Evolutionary conservation across 345 rosid species (phyloP), one percentile per base, ranked within the genome.

Genomic region (Pugionium dolabratum): DNA sequence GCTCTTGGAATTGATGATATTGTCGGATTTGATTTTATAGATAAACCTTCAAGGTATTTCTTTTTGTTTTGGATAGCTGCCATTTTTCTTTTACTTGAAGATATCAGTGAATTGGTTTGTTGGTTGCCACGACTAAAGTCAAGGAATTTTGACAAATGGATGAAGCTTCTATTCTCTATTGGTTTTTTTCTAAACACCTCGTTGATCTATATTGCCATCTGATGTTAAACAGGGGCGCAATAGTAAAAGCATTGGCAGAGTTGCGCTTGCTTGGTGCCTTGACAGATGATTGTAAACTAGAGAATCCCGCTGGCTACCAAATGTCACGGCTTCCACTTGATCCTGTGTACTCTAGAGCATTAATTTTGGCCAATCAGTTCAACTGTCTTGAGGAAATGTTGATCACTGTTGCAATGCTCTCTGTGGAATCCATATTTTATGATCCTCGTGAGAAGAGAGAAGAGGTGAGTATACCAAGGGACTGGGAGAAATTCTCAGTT

Each of bases 291-390:
- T 81, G 91, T 69, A 86, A 90, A 78, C 74, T 93, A 59, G 85
- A 88, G 7, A 77, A 86, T 73, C 98, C 97, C 33, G 77, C 74
- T 34, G 98, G 97, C 57, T 79, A 73, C 72, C 98, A 86, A 79
- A 93, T 93, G 98, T 82, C 94, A 62, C 94, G 89, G 72, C 88
- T 93, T 49, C 98, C 98, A 34, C 74, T 93, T 30, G 91, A 93
- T 59, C 98, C 96, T 53, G 78, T 88, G 34, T 88, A 85, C 76
- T 86, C 98, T 55, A 93, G 82, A 83, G 90, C 97, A 71, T 87
- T 93, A 33, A 78, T 93, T 61, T 79, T 81, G 62, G 98, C 94
- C 37, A 83, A 84, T 73, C 82, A 86, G 65, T 85, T 81, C 76
- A 90, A 90, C 56, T 93, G 98, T 75, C 79, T 93, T 67, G 94